phyloP scores from a whole-genome alignment of 2,329 filamentous ascomycete species.

The Arthroderma sp. region DNA sequence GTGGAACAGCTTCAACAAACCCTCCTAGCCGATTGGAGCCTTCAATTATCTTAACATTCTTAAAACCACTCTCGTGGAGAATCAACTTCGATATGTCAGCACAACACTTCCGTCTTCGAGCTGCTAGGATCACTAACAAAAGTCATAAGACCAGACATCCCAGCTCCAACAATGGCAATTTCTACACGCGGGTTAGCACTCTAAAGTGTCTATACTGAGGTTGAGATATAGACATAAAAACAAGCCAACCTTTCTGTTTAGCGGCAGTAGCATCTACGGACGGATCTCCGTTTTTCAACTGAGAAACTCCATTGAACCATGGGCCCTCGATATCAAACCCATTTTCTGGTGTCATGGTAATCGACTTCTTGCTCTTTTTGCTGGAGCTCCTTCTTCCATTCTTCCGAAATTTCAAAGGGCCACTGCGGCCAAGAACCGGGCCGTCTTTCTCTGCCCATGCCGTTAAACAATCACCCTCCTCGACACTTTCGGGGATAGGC shows the following conservation, averaged over 20 bases:
- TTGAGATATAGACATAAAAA: too few species aligned
- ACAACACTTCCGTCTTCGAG: background rate
- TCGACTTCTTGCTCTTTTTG: background rate
- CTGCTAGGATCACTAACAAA: constrained; percentile 15
- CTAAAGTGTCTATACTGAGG: too few species aligned
- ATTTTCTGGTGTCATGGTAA: background rate
- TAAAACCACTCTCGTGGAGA: constrained; percentile 17
- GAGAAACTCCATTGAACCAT: constrained; percentile 17
- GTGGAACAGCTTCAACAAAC: background rate
- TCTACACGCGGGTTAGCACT: background rate
- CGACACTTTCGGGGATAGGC: background rate
- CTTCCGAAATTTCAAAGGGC: background rate
- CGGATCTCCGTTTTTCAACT: constrained; percentile 11
- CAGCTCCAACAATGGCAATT: constrained; percentile 31
- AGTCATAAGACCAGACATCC: constrained; percentile 35
- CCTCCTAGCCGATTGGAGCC: constrained; percentile 29
- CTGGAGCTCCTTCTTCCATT: background rate
- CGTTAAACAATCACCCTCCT: background rate
- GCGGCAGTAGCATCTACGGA: background rate
- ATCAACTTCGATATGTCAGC: background rate
- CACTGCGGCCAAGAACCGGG: background rate
- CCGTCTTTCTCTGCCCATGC: background rate
- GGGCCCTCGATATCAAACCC: constrained; percentile 13
- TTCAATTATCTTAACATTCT: constrained; percentile 34
- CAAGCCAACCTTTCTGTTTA: constrained; percentile 4